Evolutionary conservation across 352 stramenopile species (phyloP).

Genomic region (Globisporangium takayamanum): DNA sequence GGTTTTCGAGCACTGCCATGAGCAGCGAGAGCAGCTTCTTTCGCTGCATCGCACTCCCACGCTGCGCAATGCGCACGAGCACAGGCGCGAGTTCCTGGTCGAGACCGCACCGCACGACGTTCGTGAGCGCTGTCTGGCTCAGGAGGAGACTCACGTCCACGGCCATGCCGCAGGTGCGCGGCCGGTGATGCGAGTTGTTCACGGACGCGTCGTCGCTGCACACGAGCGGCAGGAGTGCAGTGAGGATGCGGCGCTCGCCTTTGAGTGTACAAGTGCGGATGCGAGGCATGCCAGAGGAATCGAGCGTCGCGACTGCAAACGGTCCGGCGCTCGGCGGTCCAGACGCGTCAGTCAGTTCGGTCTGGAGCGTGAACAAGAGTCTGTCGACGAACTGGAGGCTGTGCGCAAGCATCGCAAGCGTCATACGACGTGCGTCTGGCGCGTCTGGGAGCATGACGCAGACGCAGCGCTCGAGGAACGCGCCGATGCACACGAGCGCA

Average conservation of each 20-base stretch:
- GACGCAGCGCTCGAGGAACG: slow-evolving; percentile 22
- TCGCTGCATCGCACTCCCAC: slow-evolving; percentile 15
- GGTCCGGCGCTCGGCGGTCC: background rate
- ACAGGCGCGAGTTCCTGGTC: slow-evolving; percentile 23
- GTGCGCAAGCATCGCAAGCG: slow-evolving; percentile 17
- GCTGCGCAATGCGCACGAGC: slow-evolving; percentile 11
- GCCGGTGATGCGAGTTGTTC: background rate
- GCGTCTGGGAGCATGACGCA: slow-evolving; percentile 1
- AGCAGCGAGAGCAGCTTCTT: slow-evolving; percentile 49
- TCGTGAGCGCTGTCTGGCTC: slow-evolving; percentile 39
- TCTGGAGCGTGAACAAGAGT: slow-evolving; percentile 38
- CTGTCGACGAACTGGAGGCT: slow-evolving; percentile 46
- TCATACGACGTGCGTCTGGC: background rate
- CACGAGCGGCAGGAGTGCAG: slow-evolving; percentile 1
- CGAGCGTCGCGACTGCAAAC: background rate
- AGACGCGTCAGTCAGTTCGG: slow-evolving; percentile 8
- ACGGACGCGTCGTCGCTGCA: background rate
- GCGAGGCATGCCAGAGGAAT: background rate
- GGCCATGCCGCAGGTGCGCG: slow-evolving; percentile 2
- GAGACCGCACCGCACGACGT: slow-evolving; percentile 32
- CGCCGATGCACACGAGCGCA: slow-evolving; percentile 21
- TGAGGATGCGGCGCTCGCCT: slow-evolving; percentile 17
- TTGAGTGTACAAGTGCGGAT: slow-evolving; percentile 22
- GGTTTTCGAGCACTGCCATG: slow-evolving; percentile 54
- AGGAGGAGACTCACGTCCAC: slow-evolving; percentile 36